These are phyloP conservation scores for Nymphaea thermarum DNA, from an alignment of 164 flowering plant species.

Conservation along the genomic window DNA sequence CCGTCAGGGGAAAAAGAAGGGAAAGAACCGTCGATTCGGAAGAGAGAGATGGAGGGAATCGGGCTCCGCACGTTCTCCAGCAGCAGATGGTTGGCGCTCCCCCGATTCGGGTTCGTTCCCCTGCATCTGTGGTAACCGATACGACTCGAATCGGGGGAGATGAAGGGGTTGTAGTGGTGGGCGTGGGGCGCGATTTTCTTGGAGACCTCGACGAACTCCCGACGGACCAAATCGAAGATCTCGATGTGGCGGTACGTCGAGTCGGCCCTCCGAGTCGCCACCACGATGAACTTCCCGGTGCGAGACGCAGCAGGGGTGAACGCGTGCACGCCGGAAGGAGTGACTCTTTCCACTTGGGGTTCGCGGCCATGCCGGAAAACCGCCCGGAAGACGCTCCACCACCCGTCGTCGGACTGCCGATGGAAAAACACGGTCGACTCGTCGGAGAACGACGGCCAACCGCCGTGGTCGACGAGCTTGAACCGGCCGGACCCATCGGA, in stretches of 20 bases:
- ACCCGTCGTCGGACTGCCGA: slow-evolving; percentile 53
- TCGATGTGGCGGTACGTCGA: slow-evolving; percentile 69
- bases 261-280: slow-evolving; percentile 64
- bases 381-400: slow-evolving; percentile 74
- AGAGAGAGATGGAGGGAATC: slow-evolving; percentile 5
- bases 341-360: slow-evolving; percentile 25
- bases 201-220: slow-evolving; percentile 47
- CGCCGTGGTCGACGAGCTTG: slow-evolving; percentile 64
- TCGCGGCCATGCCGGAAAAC: slow-evolving; percentile 6
- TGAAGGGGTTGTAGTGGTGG: slow-evolving; percentile 79
- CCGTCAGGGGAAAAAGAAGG: slow-evolving; percentile 64
- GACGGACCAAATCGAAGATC: slow-evolving; percentile 32
- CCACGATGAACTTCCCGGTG: slow-evolving; percentile 42
- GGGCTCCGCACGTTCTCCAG: slow-evolving; percentile 51
- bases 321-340: slow-evolving; percentile 81
- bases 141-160: slow-evolving; percentile 44
- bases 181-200: slow-evolving; percentile 37
- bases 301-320: slow-evolving; percentile 71
- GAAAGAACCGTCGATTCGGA: neutral
- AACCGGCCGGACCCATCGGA: slow-evolving; percentile 52
- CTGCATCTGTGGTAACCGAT: slow-evolving; percentile 80
- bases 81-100: slow-evolving; percentile 8
- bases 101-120: slow-evolving; percentile 14
- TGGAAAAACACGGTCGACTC: slow-evolving; percentile 71
- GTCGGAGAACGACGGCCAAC: slow-evolving; percentile 88